Evolutionary conservation across 139 green algal genomes (phyloP), one percentile per base, ranked within the genome.

Genomic region (Tetradesmus lagerheimii): DNA sequence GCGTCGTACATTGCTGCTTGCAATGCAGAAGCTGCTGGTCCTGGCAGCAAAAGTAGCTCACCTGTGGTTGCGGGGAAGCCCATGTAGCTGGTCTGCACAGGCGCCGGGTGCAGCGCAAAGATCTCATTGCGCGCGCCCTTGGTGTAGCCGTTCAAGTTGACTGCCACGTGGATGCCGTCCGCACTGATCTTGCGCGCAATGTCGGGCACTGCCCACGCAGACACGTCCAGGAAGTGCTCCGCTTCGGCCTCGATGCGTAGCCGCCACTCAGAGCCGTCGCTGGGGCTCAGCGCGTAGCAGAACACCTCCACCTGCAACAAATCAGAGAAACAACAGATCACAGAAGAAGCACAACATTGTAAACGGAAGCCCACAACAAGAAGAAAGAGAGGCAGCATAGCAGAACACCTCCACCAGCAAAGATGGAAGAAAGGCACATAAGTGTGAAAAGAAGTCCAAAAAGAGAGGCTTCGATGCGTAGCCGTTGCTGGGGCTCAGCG

Each of bases 141-240:
- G 67, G 97, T 99, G 94, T 98, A 99, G 31, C 97, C 97, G 76
- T 98, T 99, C 1, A 99, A 94, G 91, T 99, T 98, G 91, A 99
- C 74, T 0, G 91, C 92, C 16, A 99, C 87, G 31, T 99, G 96
- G 80, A 98, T 95, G 62, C 93, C 83, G 79, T 98, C 96, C 0
- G 89, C 88, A 37, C 80, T 90, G 84, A 99, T 97, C 37, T 86
- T 89, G 35, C 31, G 62, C 18, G 97, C 97, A 34, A 98, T 96
- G 64, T 95, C 91, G 3, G 78, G 86, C 29, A 86, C 85, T 20
- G 64, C 81, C 83, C 79, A 95, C 23, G 90, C 86, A 31, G 43
- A 67, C 16, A 97, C 96, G 86, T 99, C 97, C 31, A 96, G 37
- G 80, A 99, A 99, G 92, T 97, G 93, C 82, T 98, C 96, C 0